Percentiles rank a stretch among this genome's conserved stretches.
Conservation (phyloP, 2,329 filamentous ascomycete genomes). For the Trematosphaeria pertusa region DNA sequence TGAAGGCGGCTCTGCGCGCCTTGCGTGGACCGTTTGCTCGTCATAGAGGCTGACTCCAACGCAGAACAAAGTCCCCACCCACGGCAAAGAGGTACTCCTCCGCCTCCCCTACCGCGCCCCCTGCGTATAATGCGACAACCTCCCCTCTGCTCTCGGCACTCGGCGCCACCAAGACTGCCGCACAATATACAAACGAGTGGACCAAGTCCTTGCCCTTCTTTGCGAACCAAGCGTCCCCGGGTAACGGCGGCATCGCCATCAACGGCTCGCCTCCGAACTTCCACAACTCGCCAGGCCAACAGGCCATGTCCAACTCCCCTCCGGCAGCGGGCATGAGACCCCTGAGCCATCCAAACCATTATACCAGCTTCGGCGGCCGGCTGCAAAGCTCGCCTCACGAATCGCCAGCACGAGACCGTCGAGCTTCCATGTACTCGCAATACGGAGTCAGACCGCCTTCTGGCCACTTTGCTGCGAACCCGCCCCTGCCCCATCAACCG, state of each 20-base stretch:
- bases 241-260: conserved; percentile 51
- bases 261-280: conserved; percentile 54
- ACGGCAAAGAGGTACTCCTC: conserved; percentile 44
- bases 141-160: conserved; percentile 49
- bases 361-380: conserved; percentile 51
- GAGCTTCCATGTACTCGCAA: conserved; percentile 63
- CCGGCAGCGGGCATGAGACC: conserved; percentile 38
- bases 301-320: conserved; percentile 49
- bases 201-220: conserved; percentile 53
- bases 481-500: conserved; percentile 75
- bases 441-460: conserved; percentile 51
- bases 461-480: conserved; percentile 57
- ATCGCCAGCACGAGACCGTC: conserved; percentile 46
- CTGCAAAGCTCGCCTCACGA: conserved; percentile 42
- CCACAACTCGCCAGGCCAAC: conserved; percentile 47
- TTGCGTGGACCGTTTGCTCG: conserved; percentile 3
- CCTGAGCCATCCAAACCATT: conserved; percentile 57
- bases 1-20: too few species aligned
- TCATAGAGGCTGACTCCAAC: conserved; percentile 17
- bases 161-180: conserved; percentile 46
- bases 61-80: conserved; percentile 48
- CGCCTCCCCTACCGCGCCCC: conserved; percentile 35
- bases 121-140: conserved; percentile 46
- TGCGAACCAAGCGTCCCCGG: conserved; percentile 49
- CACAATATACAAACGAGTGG: conserved; percentile 55